Base-by-base conservation (phyloP, 2,329 filamentous ascomycete species). In the Ceratocystis harringtonii region DNA sequence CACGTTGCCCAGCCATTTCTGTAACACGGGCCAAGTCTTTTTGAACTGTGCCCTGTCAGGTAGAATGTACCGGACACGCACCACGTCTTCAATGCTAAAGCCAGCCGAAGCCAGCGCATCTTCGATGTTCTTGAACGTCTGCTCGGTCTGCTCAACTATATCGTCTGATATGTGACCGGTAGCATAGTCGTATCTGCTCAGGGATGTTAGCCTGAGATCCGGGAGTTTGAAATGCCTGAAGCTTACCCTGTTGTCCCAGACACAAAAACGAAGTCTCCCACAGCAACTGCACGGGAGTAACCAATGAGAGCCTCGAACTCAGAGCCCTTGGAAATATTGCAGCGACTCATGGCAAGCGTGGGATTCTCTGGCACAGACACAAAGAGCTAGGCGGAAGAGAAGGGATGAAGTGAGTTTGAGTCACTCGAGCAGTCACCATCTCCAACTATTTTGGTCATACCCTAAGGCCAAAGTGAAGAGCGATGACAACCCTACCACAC, bases 161-260 rank as follows among this genome's bases (percentile, higher is more conserved):
- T 78, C 73, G 22, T 70, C 48, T 0, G 78, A 78, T 64, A 83
- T 78, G 25, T 70, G 66, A 17, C 77, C 76, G 0, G 78, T 80
- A 17, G 72, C 69, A 70, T 82, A 81, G 71, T 83, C 73, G 71
- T 82, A 82, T 0, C 79, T 81, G 48, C 50, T 4, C 2, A n/a
- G 30, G 43, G n/a, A 6, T 7, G 22, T 45, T 41, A 55, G 62
- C 36, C 48, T 5, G 28, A 64, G n/a, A n/a, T 12, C 12, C 2
- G 4, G 7, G 61, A 8, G 58, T 7, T 4, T 19, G n/a, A 1
- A 19, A 61, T 22, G 41, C 28, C 28, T 22, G 57, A 3, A 1
- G 65, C 69, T 64, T 69, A 80, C 79, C 80, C 80, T 2, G 80
- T 83, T 45, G 79, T 82, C 0, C 80, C 80, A 1, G 80, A 81